These are phyloP conservation scores for Venturia effusa DNA, from an alignment of 2,329 filamentous ascomycete genomes.

Conservation along the genomic window DNA sequence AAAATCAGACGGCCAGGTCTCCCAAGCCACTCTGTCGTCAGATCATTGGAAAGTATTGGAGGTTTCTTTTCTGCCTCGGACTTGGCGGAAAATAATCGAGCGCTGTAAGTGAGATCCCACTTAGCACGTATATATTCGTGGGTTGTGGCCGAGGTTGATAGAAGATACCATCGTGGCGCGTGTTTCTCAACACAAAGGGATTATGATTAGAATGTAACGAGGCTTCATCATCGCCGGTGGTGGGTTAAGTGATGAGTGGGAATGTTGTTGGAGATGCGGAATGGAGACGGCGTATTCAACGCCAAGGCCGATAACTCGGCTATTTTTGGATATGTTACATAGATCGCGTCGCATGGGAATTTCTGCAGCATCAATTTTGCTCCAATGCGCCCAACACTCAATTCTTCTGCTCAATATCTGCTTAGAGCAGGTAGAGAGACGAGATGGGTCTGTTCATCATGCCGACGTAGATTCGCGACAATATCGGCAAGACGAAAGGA, in stretches of 20 bases:
- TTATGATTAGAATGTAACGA: neutral
- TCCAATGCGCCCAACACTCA: slow-evolving; percentile 1
- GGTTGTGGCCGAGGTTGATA: neutral
- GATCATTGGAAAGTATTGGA: no score
- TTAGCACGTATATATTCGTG: neutral
- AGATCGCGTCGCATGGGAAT: neutral
- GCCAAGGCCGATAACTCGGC: neutral
- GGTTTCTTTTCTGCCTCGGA: neutral
- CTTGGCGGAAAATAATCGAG: neutral
- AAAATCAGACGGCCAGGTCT: neutral
- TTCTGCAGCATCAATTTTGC: no score
- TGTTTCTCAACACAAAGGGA: neutral
- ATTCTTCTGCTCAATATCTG: neutral
- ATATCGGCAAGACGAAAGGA: neutral
- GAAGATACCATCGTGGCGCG: neutral
- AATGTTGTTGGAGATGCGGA: neutral
- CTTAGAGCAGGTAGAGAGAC: neutral
- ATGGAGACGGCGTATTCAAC: neutral
- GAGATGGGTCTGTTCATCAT: slow-evolving; percentile 4
- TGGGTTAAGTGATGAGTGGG: neutral
- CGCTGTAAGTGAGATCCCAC: neutral
- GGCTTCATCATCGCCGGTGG: neutral
- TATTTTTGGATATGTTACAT: neutral
- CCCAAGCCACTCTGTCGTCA: neutral
- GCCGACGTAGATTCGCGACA: neutral